A percentile compares a stretch with the other conserved stretches of the same genome.
Evolutionary conservation across 768 basidiomycete genomes (phyloP).

Genomic region (Termitomyces eurrhizus): DNA sequence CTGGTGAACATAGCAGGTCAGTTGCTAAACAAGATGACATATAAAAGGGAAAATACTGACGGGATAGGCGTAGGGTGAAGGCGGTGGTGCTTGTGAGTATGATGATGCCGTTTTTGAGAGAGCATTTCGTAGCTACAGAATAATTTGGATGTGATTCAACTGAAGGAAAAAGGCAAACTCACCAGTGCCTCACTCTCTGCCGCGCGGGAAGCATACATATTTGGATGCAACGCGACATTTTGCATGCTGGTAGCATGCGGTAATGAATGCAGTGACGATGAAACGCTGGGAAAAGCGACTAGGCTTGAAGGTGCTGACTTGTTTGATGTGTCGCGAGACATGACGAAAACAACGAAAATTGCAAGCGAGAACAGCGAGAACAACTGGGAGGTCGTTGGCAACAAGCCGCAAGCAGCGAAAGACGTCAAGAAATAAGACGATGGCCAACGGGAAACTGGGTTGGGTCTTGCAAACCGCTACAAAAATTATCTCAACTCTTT

Average conservation of each 20-base stretch:
- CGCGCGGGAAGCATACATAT: slow-evolving; percentile 64
- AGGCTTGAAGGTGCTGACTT: slow-evolving; percentile 47
- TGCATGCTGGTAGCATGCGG: slow-evolving; percentile 71
- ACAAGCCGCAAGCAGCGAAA: slow-evolving; percentile 12
- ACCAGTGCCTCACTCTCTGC: slow-evolving; percentile 79
- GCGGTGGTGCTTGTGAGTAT: slow-evolving; percentile 29
- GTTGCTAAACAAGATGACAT: slow-evolving; percentile 6
- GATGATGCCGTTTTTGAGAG: slow-evolving; percentile 50
- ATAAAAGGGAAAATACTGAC: slow-evolving; percentile 24
- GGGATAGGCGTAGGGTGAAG: slow-evolving; percentile 29
- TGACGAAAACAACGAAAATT: slow-evolving; percentile 19
- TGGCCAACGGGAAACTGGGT: slow-evolving; percentile 11
- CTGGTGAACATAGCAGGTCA: slow-evolving; percentile 20
- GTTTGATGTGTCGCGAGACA: slow-evolving; percentile 33
- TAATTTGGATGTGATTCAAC: slow-evolving; percentile 4
- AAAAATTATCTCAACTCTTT: slow-evolving; percentile 27
- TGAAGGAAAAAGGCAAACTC: slow-evolving; percentile 9
- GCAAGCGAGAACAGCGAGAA: slow-evolving; percentile 9
- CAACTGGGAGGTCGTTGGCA: slow-evolving; percentile 12
- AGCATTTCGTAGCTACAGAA: slow-evolving; percentile 54
- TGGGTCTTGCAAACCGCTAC: slow-evolving; percentile 19
- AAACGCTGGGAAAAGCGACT: slow-evolving; percentile 70
- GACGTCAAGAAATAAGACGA: slow-evolving; percentile 13
- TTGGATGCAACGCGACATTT: slow-evolving; percentile 61
- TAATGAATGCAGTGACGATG: slow-evolving; percentile 61